Evolutionary conservation across 768 basidiomycete genomes (phyloP), one percentile per base, ranked within the genome.

Genomic region (Leccinum ochraceum): DNA sequence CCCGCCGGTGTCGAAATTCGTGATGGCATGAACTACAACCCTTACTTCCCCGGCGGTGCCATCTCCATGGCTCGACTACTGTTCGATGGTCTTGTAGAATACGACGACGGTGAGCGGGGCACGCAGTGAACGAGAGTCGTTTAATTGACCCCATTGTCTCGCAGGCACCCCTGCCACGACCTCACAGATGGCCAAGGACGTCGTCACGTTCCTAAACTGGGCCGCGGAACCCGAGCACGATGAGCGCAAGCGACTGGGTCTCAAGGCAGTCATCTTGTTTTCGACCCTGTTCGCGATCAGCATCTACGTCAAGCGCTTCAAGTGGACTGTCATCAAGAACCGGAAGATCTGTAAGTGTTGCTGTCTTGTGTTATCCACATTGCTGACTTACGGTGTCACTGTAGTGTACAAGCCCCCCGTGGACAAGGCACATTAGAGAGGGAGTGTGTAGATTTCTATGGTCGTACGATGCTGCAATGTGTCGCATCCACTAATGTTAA

Each of bases 131-230:
- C 16, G 13, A 11, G 5, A 9, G 51, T 52, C 2, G 5, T 20
- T 42, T 20, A 42, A 53, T 44, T 72, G 37, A 74, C 46, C 1
- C 61, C 26, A 32, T 48, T 17, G 51, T 24, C n/a, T 48, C 46
- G 16, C 52, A 94, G 92, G 91, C 53, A 98, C 97, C 4, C 95
- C 97, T 14, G 93, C 96, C 13, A 99, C 97, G 53, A 89, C 94
- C 6, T 92, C 94, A 6, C 97, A 99, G 76, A 95, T 99, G 96
- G 96, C 97, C 67, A 99, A 98, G 83, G 97, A 99, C 71, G 95
- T 99, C 57, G 85, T 86, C 51, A 93, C 91, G 3, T 98, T 98
- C 89, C 79, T 98, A 54, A 87, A 86, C 78, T 98, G 95, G 95
- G 93, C 96, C 17, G 86, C 97, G 59, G 97, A 99, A 75, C 97